These are phyloP conservation scores for Camelina hispida DNA, from an alignment of 345 rosid species.

Conservation along the genomic window DNA sequence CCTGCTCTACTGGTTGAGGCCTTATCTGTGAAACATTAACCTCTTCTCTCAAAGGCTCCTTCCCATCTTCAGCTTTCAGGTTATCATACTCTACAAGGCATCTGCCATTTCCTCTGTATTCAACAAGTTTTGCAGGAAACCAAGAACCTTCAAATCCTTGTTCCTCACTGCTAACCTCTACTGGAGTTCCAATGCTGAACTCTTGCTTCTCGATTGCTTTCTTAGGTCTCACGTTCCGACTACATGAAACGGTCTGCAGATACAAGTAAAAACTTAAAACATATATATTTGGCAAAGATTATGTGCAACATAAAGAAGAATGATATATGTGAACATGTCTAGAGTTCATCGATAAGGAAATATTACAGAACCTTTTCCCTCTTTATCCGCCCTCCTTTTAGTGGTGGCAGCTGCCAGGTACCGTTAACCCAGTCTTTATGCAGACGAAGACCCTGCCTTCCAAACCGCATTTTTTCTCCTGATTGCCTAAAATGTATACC, in stretches of 20 bases:
- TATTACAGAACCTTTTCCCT: constrained; percentile 31
- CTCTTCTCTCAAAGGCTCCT: constrained; percentile 71
- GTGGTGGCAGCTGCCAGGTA: constrained; percentile 51
- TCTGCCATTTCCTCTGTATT: constrained; percentile 52
- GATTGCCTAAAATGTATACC: constrained; percentile 51
- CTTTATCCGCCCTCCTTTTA: constrained; percentile 31
- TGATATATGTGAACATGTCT: constrained; percentile 1
- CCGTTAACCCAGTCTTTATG: constrained; percentile 71
- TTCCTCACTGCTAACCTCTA: constrained; percentile 83
- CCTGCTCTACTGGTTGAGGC: constrained; percentile 64
- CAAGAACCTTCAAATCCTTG: constrained; percentile 90
- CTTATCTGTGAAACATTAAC: constrained; percentile 55
- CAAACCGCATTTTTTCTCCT: constrained; percentile 50
- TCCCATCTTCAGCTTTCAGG: constrained; percentile 73
- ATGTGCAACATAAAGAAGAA: background rate
- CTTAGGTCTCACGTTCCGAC: constrained; percentile 37
- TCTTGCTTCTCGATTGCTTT: constrained; percentile 17
- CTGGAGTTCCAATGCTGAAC: constrained; percentile 44
- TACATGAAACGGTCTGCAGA: constrained; percentile 46
- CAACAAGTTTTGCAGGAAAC: constrained; percentile 68
- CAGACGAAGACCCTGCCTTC: constrained; percentile 57
- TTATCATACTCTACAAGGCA: constrained; percentile 64
- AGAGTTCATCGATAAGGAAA: constrained; percentile 20
- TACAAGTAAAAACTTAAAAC: constrained; percentile 11
- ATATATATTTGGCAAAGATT: background rate